These are phyloP conservation scores for Recurvomyces mirabilis DNA, from an alignment of 495 filamentous ascomycete genomes.

Conservation along the genomic window DNA sequence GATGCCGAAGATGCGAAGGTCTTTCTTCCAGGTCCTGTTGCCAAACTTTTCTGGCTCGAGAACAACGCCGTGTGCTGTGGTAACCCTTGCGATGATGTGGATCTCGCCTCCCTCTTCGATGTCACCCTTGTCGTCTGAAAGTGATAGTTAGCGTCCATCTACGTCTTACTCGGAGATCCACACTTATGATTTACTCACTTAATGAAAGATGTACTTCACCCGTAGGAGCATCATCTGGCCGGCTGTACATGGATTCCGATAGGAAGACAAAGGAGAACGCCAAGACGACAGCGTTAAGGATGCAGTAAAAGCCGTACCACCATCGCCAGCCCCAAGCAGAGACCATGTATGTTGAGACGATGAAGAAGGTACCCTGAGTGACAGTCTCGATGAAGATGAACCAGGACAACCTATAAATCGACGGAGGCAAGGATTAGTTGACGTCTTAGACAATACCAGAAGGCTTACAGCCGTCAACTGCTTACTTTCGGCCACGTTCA, in stretches of 20 bases:
- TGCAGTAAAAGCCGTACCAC: constrained; percentile 5
- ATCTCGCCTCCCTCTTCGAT: constrained; percentile 1
- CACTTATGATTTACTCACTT: too few species aligned
- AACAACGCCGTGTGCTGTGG: constrained; percentile 1
- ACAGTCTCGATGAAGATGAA: constrained; percentile 4
- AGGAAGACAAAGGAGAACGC: not conserved
- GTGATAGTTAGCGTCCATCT: too few species aligned
- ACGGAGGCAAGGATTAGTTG: too few species aligned
- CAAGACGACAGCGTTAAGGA: not conserved
- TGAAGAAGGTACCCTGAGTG: not conserved
- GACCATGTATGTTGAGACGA: constrained; percentile 3
- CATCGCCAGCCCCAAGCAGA: constrained; percentile 2
- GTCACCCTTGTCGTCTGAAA: constrained; percentile 2
- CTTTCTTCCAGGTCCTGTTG: not conserved
- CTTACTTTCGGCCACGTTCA: not conserved
- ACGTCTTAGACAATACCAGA: too few species aligned
- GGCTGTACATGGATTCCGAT: constrained; percentile 1
- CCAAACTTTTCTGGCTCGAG: constrained; percentile 1
- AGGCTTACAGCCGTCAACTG: too few species aligned
- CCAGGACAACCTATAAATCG: too few species aligned
- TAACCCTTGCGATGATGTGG: not conserved
- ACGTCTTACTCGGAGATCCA: too few species aligned
- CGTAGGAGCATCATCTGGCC: constrained; percentile 3
- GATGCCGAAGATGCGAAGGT: not conserved
- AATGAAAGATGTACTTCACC: constrained; percentile 1